Base-by-base conservation (phyloP, 371 early-diverging fungal species). In the Parasitella parasitica region DNA sequence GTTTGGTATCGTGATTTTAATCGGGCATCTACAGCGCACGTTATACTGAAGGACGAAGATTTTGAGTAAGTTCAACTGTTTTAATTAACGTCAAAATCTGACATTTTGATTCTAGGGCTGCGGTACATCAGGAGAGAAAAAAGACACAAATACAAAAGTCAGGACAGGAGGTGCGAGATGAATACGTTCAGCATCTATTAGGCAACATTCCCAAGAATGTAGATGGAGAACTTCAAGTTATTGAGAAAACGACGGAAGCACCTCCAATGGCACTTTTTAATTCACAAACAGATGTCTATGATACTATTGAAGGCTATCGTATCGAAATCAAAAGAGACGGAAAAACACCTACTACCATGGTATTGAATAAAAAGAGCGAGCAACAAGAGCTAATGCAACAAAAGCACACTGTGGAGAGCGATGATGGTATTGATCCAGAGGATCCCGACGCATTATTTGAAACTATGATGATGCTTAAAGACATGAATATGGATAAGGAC, bases 391-490 rank as follows among this genome's bases (percentile, higher is more conserved):
- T 18, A 36, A 53, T 28, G 24, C 28, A 51, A 32, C 20, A 52
- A 15, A 20, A 57, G 1, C 36, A 55, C 16, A 46, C 41, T 6
- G 30, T 58, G 43, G 38, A 50, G 24, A 30, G 22, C 5, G 68
- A 64, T n/a, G 54, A 50, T 27, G 64, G 69, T 41, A 8, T 41
- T 16, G 73, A 73, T 55, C 59, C 63, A 1, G 57, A 59, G 7
- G 54, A 64, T 53, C 60, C 56, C n/a, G 73, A 81, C 55, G 78
- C 78, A 3, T 66, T 81, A 60, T 69, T 69, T 61, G 71, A 74
- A 37, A 81, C 81, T 4, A 81, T 81, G 81, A 81, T 81, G 81
- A 75, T 73, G 72, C 56, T 80, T 15, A 75, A 75, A 39, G 60
- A 68, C 5, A 62, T 80, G 66, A 57, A 76, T 8, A 41, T 77